A percentile compares a stretch with the other conserved stretches of the same genome.
Conservation (phyloP, 257 asterid genomes). For the Avicennia marina region DNA sequence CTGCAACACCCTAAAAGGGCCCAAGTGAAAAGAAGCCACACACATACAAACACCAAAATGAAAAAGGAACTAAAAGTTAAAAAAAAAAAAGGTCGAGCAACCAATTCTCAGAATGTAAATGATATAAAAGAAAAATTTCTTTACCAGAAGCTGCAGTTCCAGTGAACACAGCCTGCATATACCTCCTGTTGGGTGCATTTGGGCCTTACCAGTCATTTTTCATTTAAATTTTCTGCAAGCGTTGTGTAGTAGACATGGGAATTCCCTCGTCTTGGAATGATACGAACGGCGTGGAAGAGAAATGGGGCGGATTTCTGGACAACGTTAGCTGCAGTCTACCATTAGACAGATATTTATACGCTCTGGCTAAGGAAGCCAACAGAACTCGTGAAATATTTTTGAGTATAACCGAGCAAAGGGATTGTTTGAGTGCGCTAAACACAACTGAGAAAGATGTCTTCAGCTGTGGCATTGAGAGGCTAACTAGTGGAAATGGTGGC, state of each 20-base stretch:
- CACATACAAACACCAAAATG: too few species aligned
- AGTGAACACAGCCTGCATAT: constrained; percentile 90
- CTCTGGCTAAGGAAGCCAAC: constrained; percentile 38
- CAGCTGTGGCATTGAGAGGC: constrained; percentile 52
- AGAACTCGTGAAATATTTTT: constrained; percentile 41
- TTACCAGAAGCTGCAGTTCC: constrained; percentile 97
- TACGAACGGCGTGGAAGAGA: constrained; percentile 14
- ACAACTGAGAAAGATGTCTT: constrained; percentile 4
- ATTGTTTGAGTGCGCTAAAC: constrained; percentile 28
- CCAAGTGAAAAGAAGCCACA: too few species aligned
- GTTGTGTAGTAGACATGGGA: constrained; percentile 33
- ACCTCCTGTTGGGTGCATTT: too few species aligned
- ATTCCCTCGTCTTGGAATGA: constrained; percentile 28
- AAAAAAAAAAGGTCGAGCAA: too few species aligned
- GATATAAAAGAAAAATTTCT: neutral
- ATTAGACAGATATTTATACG: constrained; percentile 37
- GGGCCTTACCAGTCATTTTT: constrained; percentile 12
- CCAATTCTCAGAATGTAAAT: neutral
- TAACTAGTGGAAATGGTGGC: constrained; percentile 52
- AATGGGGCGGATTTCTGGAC: constrained; percentile 52
- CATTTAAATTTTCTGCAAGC: constrained; percentile 6
- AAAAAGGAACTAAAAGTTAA: too few species aligned
- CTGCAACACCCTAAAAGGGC: too few species aligned
- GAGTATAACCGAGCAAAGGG: constrained; percentile 32
- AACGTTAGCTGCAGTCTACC: constrained; percentile 29